These are phyloP conservation scores for Agrostemma githago DNA, from an alignment of 148 eudicot species.

Conservation along the genomic window DNA sequence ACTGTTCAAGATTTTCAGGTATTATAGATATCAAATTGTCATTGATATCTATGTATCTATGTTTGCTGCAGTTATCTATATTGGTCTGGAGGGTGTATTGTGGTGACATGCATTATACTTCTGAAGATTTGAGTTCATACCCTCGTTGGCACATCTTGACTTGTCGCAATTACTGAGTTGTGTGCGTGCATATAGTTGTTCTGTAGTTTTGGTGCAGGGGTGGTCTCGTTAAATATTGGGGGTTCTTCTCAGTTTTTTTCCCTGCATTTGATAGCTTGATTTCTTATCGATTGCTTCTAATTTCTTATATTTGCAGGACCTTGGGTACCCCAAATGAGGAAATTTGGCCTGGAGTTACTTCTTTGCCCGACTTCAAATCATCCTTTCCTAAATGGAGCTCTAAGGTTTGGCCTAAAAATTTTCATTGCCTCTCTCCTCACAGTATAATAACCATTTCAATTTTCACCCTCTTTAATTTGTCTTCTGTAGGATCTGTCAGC, in stretches of 20 bases:
- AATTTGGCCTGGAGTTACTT: conserved; percentile 92
- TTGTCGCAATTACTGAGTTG: neutral
- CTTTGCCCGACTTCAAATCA: conserved; percentile 85
- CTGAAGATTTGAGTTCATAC: neutral
- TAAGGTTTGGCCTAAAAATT: conserved; percentile 41
- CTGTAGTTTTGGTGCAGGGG: neutral
- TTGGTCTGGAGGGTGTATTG: neutral
- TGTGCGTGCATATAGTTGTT: neutral
- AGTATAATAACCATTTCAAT: neutral
- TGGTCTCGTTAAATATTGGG: neutral
- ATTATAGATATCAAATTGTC: neutral
- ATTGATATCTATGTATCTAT: neutral
- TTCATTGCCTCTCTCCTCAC: neutral
- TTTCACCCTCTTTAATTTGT: conserved; percentile 11
- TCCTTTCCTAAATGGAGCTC: conserved; percentile 82
- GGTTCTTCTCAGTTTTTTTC: neutral
- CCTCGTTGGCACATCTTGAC: neutral
- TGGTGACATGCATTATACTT: neutral
- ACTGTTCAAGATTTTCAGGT: conserved; percentile 87
- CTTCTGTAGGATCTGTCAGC: conserved; percentile 62
- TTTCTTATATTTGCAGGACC: conserved; percentile 37
- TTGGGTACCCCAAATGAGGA: conserved; percentile 94
- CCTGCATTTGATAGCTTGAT: neutral
- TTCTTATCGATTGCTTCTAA: neutral
- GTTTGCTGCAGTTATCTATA: neutral